Base-by-base conservation (phyloP, 192 early-diverging fungal genomes). In the Coemansia sp. region DNA sequence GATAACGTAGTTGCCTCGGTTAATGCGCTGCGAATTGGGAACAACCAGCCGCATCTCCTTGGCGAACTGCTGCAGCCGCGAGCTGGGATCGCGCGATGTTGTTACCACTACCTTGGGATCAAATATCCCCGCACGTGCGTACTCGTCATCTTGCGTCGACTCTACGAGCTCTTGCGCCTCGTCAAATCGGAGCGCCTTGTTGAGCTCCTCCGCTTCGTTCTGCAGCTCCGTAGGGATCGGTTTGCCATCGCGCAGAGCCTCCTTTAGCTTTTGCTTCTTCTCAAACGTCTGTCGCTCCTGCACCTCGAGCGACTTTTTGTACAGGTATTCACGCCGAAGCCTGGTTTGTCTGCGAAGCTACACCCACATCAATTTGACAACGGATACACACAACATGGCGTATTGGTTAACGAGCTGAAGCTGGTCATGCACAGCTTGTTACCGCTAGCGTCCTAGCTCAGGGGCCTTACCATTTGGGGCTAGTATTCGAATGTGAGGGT, bases 41-140 rank as follows among this genome's bases (percentile, higher is more conserved):
- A 99, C 92, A 15, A 97, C 86, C 44, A 97, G 88, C 15, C 95
- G 89, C 90, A 99, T 94, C 84, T 99, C 97, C 80, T 99, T 99
- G 71, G 96, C 88, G 83, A 99, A 99, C 83, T 96, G 95, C 74
- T 91, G 89, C 72, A 99, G 87, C 50, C 96, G 90, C 69, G 91
- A 90, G 78, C 90, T 93, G 22, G 97, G 95, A 66, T 98, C 95
- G 65, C 96, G 87, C 16, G 95, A 97, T 8, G 97, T 99, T 24
- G 97, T 99, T 64, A 99, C 93, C 20, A 99, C 80, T 18, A 99
- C 89, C 72, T 99, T 99, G 55, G 97, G 96, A 74, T 99, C 97
- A 61, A 85, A 90, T 44, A 93, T 87, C 50, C 97, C 97, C 16
- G 96, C 95, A 20, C 89, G 89, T 15, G 96, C 89, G 78, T 99